Conservation (phyloP, 352 stramenopile species). For the Globisporangium paroecandrum region DNA sequence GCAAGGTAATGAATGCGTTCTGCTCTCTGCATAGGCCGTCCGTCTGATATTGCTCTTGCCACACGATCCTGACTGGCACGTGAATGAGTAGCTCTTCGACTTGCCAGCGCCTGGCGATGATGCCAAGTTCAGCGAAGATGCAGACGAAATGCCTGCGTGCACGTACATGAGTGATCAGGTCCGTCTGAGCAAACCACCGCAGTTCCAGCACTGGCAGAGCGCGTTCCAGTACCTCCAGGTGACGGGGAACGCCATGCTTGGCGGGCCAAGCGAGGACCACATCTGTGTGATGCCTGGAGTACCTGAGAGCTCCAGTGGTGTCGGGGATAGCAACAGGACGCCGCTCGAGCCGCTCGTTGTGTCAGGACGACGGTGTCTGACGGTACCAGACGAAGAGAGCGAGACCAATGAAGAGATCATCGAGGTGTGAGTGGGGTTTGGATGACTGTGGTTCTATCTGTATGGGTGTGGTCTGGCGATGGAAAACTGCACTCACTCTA, state of each 20-base stretch:
- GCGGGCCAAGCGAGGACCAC: constrained; percentile 34
- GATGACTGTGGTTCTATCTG: constrained; percentile 12
- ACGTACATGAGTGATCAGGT: constrained; percentile 53
- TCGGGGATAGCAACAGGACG: constrained; percentile 15
- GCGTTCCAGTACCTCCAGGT: constrained; percentile 47
- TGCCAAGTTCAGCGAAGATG: not conserved
- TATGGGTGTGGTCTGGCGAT: not conserved
- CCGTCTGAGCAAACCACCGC: constrained; percentile 33
- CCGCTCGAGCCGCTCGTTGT: constrained; percentile 5
- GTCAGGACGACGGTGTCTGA: not conserved
- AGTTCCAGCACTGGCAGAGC: constrained; percentile 44
- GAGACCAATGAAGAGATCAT: constrained; percentile 26
- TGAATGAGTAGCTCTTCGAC: not conserved
- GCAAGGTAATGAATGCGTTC: constrained; percentile 6
- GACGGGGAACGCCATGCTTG: constrained; percentile 23
- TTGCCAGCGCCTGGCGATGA: not conserved
- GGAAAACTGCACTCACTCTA: too few species aligned
- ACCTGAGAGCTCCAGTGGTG: constrained; percentile 8
- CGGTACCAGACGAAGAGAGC: constrained; percentile 11
- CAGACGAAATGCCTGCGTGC: constrained; percentile 24
- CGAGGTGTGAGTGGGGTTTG: constrained; percentile 12
- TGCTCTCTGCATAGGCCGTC: not conserved
- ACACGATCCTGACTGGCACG: not conserved
- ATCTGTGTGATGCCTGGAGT: constrained; percentile 25
- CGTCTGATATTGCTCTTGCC: not conserved